These are phyloP conservation scores for Diaporthe sp. DNA, from an alignment of 2,329 filamentous ascomycete genomes.

Conservation along the genomic window DNA sequence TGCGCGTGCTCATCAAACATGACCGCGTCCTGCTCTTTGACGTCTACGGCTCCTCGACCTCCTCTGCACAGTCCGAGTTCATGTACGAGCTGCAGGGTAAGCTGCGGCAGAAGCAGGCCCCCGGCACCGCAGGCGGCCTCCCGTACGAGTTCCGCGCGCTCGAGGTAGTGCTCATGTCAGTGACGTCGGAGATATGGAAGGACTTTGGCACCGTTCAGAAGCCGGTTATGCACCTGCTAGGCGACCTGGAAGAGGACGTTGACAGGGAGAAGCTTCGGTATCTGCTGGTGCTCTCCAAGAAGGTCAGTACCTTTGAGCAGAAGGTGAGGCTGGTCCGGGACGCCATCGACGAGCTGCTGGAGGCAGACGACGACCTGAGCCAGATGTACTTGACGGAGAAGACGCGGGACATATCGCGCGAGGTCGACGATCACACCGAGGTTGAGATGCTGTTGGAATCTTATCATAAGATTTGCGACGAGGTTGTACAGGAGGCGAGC, in stretches of 20 bases:
- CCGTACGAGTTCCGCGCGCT: constrained; percentile 97
- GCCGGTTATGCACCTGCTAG: constrained; percentile 88
- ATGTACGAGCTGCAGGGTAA: constrained; percentile 98
- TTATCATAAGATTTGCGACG: constrained; percentile 97
- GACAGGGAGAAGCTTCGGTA: constrained; percentile 93
- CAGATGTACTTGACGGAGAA: constrained; percentile 98
- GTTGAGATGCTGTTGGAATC: constrained; percentile 97
- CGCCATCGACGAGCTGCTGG: constrained; percentile 93
- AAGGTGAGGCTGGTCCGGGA: constrained; percentile 95
- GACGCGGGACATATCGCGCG: constrained; percentile 77
- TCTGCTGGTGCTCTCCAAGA: constrained; percentile 93
- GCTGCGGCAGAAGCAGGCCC: constrained; percentile 81
- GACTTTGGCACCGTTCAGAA: constrained; percentile 96
- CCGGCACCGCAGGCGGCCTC: constrained; percentile 71
- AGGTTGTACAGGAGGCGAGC: constrained; percentile 95
- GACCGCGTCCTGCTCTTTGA: constrained; percentile 95
- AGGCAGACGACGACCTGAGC: constrained; percentile 94
- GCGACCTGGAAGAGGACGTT: constrained; percentile 95
- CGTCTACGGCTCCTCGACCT: constrained; percentile 93
- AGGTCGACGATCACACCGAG: constrained; percentile 92
- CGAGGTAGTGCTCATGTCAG: constrained; percentile 94
- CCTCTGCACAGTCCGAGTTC: constrained; percentile 95
- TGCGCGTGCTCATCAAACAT: constrained; percentile 94
- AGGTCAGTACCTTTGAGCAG: constrained; percentile 96
- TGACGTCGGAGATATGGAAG: constrained; percentile 90